A percentile compares a stretch with the other conserved stretches of the same genome.
Evolutionary conservation across 306 rosid species (phyloP).

Genomic region (Fagus crenata): DNA sequence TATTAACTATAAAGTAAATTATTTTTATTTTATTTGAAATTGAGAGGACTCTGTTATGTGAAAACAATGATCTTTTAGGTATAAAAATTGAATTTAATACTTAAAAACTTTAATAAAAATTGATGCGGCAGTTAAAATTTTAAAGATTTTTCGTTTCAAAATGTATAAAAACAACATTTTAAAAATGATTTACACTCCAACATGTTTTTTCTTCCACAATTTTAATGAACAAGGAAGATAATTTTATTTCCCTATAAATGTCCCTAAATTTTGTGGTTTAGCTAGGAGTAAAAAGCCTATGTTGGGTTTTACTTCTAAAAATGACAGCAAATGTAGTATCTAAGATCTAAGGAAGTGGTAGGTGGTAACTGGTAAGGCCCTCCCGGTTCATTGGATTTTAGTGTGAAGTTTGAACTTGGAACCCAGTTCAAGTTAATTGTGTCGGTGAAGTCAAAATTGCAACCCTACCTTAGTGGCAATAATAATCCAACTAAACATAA

Average conservation of each 20-base stretch:
- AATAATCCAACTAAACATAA: neutral
- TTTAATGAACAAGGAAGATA: neutral
- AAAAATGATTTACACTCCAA: neutral
- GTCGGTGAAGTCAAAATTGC: neutral
- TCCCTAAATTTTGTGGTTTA: neutral
- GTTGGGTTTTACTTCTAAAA: too few species aligned
- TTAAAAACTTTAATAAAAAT: too few species aligned
- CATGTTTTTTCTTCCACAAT: too few species aligned
- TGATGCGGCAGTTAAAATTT: too few species aligned
- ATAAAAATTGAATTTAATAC: too few species aligned
- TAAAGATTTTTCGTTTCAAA: neutral
- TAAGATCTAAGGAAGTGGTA: too few species aligned
- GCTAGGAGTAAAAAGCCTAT: too few species aligned
- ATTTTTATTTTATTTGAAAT: too few species aligned
- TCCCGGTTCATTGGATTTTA: neutral
- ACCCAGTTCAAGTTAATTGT: neutral
- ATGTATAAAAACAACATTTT: neutral
- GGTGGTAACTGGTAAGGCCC: neutral
- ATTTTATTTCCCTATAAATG: neutral
- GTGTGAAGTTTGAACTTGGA: neutral
- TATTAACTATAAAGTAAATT: too few species aligned
- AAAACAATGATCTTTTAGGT: too few species aligned
- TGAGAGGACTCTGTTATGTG: too few species aligned
- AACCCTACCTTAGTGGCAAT: neutral
- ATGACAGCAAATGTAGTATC: neutral